Base-by-base conservation (phyloP, 768 basidiomycete genomes). In the Boletus edulis region DNA sequence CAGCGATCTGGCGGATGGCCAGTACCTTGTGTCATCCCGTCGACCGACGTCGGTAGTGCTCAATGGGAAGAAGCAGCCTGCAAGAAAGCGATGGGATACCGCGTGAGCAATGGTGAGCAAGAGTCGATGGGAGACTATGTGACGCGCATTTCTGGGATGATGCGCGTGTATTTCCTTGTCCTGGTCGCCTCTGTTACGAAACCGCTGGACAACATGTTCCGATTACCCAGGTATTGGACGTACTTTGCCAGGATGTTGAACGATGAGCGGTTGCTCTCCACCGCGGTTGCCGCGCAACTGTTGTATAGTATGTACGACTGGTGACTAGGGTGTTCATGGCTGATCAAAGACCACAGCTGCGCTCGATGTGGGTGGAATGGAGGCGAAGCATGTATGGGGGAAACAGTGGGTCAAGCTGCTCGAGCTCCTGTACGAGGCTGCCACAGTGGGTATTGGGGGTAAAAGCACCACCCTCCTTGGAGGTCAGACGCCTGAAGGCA, bases 1-100 rank as follows among this genome's bases (percentile, higher is more conserved):
- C 94, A 96, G 69, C 84, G 89, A 22, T 83, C 89, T 18, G 95
- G 95, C 40, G 88, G 89, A 24, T 98, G 94, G 94, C 79, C 87
- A 0, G 76, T 96, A 3, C 93, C 92, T 0, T 76, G 76, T 46
- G 78, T 76, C 17, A 76, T 91, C 0, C 83, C 86, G 1, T 62
- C 70, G 14, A 70, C 71, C 15, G 82, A 88, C 52, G 71, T 78
- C 17, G 81, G 83, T 51, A 78, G 74, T 5, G 67, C 69, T 18
- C 64, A 76, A 17, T 85, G 82, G 79, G 61, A 65, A 34, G 73
- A 75, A 0, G 68, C 49, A 14, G 71, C 75, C 18, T 72, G 74
- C 35, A 67, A 50, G 44, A 87, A 84, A 65, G 80, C 79, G 22
- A 77, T 79, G 67, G 88, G 89, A 1, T 83, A 79, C 60, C 73